Conservation (phyloP, 2,329 filamentous ascomycete genomes). For the Aspergillus ochraceoroseus region DNA sequence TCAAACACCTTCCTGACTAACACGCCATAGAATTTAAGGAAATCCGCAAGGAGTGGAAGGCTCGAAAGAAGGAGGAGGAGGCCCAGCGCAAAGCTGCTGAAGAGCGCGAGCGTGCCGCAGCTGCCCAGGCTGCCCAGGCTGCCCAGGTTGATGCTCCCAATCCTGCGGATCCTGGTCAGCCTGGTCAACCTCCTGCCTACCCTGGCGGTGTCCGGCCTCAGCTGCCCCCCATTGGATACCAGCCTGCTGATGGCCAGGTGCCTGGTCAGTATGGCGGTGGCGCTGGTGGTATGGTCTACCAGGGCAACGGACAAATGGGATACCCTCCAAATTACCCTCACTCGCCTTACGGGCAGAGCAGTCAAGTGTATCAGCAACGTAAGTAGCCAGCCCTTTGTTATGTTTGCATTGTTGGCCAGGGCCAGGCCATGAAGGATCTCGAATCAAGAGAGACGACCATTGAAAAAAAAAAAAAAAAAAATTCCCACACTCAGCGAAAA, state of each 20-base stretch:
- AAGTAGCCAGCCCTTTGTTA: conserved; percentile 36
- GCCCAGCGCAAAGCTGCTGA: conserved; percentile 83
- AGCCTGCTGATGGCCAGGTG: conserved; percentile 52
- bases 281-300: conserved; percentile 45
- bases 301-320: conserved; percentile 47
- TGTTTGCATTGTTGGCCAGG: conserved; percentile 22
- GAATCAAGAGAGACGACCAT: conserved; percentile 15
- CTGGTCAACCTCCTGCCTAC: conserved; percentile 43
- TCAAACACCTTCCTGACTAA: conserved; percentile 18
- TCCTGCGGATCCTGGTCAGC: conserved; percentile 46
- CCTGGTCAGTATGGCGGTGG: conserved; percentile 63
- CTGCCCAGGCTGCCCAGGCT: conserved; percentile 48
- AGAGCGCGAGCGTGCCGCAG: conserved; percentile 67
- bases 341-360: conserved; percentile 48
- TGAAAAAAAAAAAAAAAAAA: conserved; percentile 10
- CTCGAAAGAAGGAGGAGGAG: conserved; percentile 98
- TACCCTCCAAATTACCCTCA: conserved; percentile 48
- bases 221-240: conserved; percentile 71
- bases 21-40: conserved; percentile 82
- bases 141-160: conserved; percentile 46
- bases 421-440: conserved; percentile 19
- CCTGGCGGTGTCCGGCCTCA: conserved; percentile 56
- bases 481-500: conserved; percentile 10
- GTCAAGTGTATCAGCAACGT: conserved; percentile 50
- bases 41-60: conserved; percentile 98